Conservation (phyloP, 179 eudicot genomes). For the Amaranthus tricolor region DNA sequence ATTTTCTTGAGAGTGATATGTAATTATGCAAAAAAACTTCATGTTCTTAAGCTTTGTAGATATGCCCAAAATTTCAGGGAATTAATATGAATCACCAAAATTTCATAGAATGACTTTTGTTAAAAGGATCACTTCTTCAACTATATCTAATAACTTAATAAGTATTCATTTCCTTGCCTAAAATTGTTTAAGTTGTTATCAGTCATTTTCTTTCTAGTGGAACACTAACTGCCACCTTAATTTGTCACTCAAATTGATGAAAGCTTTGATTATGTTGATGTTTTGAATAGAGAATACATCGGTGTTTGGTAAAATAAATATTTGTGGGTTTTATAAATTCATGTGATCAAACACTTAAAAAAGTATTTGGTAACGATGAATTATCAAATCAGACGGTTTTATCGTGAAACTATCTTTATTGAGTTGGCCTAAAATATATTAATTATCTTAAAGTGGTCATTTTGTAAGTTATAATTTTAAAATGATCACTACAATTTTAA, state of each 20-base stretch:
- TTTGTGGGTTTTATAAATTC: no score
- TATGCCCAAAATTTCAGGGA: conserved; percentile 5
- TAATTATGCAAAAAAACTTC: not conserved
- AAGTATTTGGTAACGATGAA: no score
- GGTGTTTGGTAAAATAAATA: no score
- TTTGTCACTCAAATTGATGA: not conserved
- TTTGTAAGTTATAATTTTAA: no score
- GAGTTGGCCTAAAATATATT: no score
- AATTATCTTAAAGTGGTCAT: no score
- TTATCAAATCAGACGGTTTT: no score
- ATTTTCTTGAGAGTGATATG: conserved; percentile 20
- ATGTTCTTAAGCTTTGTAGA: not conserved
- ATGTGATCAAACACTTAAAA: no score
- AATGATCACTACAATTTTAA: no score
- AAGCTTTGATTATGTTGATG: not conserved
- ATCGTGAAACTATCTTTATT: no score
- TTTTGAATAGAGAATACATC: not conserved
- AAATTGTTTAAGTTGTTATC: not conserved
- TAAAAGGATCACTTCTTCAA: conserved; percentile 8
- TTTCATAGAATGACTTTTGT: not conserved
- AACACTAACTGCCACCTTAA: not conserved
- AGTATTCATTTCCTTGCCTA: conserved; percentile 12
- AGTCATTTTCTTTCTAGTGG: conserved; percentile 13
- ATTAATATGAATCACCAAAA: conserved; percentile 8
- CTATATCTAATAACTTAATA: not conserved